A percentile compares a stretch with the other conserved stretches of the same genome.
Conservation (phyloP, 2,329 filamentous ascomycete genomes). For the Aspergillus intermedius region DNA sequence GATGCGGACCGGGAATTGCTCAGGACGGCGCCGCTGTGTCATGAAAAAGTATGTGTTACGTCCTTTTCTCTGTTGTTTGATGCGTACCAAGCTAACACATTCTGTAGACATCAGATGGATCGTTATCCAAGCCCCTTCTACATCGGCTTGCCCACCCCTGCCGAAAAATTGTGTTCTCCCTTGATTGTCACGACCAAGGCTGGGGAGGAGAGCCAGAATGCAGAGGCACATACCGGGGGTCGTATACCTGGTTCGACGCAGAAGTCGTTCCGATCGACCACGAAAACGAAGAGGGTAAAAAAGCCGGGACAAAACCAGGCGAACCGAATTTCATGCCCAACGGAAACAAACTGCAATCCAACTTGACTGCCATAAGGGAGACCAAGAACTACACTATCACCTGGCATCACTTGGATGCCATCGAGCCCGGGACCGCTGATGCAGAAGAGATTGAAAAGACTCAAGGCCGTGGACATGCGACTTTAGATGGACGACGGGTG, state of each 20-base stretch:
- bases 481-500: constrained; percentile 30
- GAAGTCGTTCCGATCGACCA: constrained; percentile 22
- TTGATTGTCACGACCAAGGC: constrained; percentile 34
- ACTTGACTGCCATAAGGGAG: constrained; percentile 15
- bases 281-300: constrained; percentile 9
- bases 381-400: constrained; percentile 21
- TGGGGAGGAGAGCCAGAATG: constrained; percentile 16
- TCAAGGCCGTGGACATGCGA: constrained; percentile 29
- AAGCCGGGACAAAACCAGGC: constrained; percentile 3
- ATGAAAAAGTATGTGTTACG: constrained; percentile 20
- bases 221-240: constrained; percentile 22
- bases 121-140: constrained; percentile 20
- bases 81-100: background rate
- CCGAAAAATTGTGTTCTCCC: constrained; percentile 32
- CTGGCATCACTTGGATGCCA: constrained; percentile 31
- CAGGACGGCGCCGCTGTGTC: constrained; percentile 32
- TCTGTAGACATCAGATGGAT: constrained; percentile 8
- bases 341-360: constrained; percentile 25
- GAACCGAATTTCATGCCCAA: constrained; percentile 25
- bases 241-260: constrained; percentile 35
- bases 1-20: constrained; percentile 30
- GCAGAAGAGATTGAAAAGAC: constrained; percentile 24
- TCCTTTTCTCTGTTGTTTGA: background rate
- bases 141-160: constrained; percentile 32
- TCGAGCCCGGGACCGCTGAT: constrained; percentile 23